Percentiles rank a stretch among this genome's conserved stretches.
These are phyloP conservation scores for Schwanniomyces vanrijiae DNA, from an alignment of 805 yeast genomes.

Conservation along the genomic window DNA sequence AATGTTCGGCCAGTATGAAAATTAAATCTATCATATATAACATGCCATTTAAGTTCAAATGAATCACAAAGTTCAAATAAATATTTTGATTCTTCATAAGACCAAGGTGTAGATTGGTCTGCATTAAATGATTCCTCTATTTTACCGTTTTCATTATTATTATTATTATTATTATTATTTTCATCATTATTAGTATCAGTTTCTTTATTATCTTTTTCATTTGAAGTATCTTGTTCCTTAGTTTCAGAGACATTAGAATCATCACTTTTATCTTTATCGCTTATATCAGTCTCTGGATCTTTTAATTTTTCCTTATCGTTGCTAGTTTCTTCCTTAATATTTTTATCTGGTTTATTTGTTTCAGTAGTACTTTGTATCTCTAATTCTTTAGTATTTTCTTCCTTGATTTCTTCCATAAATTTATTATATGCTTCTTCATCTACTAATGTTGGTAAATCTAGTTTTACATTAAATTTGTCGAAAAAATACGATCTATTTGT, in stretches of 20 bases:
- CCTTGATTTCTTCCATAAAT: conserved; percentile 45
- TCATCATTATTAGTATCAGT: conserved; percentile 3
- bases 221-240: conserved; percentile 2
- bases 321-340: conserved; percentile 12
- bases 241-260: conserved; percentile 3
- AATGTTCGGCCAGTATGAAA: conserved; percentile 41
- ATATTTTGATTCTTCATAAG: conserved; percentile 72
- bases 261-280: conserved; percentile 6
- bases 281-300: conserved; percentile 11
- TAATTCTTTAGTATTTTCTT: conserved; percentile 15
- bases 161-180: conserved; percentile 13
- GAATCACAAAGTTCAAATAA: conserved; percentile 69
- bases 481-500: conserved; percentile 55
- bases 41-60: conserved; percentile 65
- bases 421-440: conserved; percentile 57
- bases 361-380: conserved; percentile 14
- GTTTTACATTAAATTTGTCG: conserved; percentile 68
- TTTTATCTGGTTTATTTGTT: conserved; percentile 12
- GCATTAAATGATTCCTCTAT: conserved; percentile 15
- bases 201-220: background rate
- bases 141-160: conserved; percentile 13
- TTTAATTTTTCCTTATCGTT: background rate
- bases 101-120: conserved; percentile 50
- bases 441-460: conserved; percentile 69
- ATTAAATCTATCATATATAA: conserved; percentile 61